These are phyloP conservation scores for Penicillium sp. DNA, from an alignment of 2,329 filamentous ascomycete genomes.

Conservation along the genomic window DNA sequence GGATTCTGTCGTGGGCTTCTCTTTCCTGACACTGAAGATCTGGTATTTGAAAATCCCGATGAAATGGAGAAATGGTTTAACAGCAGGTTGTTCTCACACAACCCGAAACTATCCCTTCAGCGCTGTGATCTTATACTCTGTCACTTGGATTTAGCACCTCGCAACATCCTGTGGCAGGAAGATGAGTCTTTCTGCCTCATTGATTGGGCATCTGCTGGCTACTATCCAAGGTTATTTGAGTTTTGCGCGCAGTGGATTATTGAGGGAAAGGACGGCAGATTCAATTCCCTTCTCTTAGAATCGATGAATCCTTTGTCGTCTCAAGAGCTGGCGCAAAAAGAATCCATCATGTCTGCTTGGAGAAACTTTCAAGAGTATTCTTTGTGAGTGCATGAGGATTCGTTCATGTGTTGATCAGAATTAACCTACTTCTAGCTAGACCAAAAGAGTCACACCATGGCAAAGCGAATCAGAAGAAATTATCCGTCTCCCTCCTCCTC, in stretches of 20 bases:
- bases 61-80: slow-evolving; percentile 24
- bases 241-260: slow-evolving; percentile 16
- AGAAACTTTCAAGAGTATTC: slow-evolving; percentile 9
- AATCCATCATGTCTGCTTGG: slow-evolving; percentile 3
- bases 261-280: slow-evolving; percentile 6
- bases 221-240: slow-evolving; percentile 26
- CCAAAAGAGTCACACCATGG: no score
- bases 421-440: no score
- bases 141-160: slow-evolving; percentile 18
- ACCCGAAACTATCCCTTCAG: slow-evolving; percentile 6
- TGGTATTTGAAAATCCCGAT: slow-evolving; percentile 14
- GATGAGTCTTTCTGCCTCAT: slow-evolving; percentile 24
- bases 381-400: slow-evolving; percentile 1
- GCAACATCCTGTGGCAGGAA: slow-evolving; percentile 22
- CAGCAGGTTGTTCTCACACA: slow-evolving; percentile 16
- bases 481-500: no score
- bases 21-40: slow-evolving; percentile 20
- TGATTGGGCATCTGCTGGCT: slow-evolving; percentile 28
- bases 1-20: slow-evolving; percentile 16
- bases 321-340: slow-evolving; percentile 7
- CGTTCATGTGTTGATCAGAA: no score
- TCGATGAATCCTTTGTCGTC: neutral
- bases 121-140: slow-evolving; percentile 11
- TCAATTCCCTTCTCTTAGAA: slow-evolving; percentile 9
- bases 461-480: no score